Evolutionary conservation across 805 yeast species (phyloP).

Genomic region (Pichia paraexigua): DNA sequence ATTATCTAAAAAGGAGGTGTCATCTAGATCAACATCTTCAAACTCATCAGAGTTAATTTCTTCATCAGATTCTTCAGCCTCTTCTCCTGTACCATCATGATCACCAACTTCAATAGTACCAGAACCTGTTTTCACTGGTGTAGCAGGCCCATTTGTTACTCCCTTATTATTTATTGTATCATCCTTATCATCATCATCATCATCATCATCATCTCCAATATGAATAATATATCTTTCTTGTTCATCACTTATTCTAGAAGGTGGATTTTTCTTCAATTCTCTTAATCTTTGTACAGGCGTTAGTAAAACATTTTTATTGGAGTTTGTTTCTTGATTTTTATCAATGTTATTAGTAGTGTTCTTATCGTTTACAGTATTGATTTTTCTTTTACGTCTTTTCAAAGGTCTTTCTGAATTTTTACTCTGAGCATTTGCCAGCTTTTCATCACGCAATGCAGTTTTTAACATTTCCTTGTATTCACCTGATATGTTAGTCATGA

Average conservation of each 20-base stretch:
- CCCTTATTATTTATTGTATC: not conserved
- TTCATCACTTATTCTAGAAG: not conserved
- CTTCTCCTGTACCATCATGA: constrained; percentile 12
- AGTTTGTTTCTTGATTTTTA: not conserved
- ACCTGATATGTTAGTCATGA: not conserved
- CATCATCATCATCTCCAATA: constrained; percentile 5
- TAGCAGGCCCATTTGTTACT: not conserved
- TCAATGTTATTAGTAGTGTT: not conserved
- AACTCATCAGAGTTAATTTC: constrained; percentile 33
- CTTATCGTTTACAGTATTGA: not conserved
- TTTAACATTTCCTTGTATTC: constrained; percentile 6
- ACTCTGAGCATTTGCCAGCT: not conserved
- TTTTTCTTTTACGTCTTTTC: not conserved
- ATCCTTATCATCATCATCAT: constrained; percentile 6
- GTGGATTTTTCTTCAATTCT: constrained; percentile 2
- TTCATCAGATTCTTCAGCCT: constrained; percentile 20
- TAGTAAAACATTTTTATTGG: not conserved
- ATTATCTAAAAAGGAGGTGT: not conserved
- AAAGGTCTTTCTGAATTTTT: not conserved
- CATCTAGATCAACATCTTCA: constrained; percentile 31
- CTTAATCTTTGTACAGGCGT: constrained; percentile 7
- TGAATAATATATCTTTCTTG: constrained; percentile 5
- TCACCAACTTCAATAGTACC: not conserved
- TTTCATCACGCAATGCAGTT: constrained; percentile 4
- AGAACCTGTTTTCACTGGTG: not conserved